Percentiles rank a stretch among this genome's conserved stretches.
These are phyloP conservation scores for Biscogniauxia marginata DNA, from an alignment of 2,329 filamentous ascomycete species.

Conservation along the genomic window DNA sequence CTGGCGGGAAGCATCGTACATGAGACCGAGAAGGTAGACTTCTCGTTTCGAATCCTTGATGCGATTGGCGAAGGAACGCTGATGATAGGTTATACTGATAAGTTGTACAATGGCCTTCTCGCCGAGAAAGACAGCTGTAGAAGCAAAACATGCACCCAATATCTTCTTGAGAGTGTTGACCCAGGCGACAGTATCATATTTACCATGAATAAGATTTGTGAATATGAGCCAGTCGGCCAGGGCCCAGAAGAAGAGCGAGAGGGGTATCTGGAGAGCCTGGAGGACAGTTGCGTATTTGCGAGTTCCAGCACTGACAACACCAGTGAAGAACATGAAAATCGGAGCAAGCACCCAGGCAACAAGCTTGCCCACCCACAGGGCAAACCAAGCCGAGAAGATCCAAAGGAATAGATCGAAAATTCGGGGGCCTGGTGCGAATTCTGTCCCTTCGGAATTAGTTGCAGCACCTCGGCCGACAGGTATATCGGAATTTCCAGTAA, in stretches of 20 bases:
- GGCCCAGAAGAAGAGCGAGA: constrained; percentile 69
- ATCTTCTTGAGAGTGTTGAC: constrained; percentile 61
- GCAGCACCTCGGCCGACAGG: constrained; percentile 35
- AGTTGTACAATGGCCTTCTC: constrained; percentile 79
- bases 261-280: constrained; percentile 60
- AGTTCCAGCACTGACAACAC: constrained; percentile 67
- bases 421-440: constrained; percentile 40
- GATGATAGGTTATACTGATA: constrained; percentile 82
- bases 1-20: constrained; percentile 86
- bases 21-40: constrained; percentile 73
- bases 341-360: constrained; percentile 59
- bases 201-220: constrained; percentile 48
- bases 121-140: constrained; percentile 67
- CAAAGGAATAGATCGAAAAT: constrained; percentile 65
- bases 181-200: constrained; percentile 46
- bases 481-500: constrained; percentile 42
- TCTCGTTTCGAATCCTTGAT: constrained; percentile 92
- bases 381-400: constrained; percentile 67
- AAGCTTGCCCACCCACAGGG: constrained; percentile 66
- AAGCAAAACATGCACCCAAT: constrained; percentile 65
- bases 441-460: constrained; percentile 18
- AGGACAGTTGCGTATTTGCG: constrained; percentile 69
- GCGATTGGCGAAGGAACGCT: constrained; percentile 74
- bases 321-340: constrained; percentile 67
- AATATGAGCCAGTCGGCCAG: constrained; percentile 63